phyloP scores from a whole-genome alignment of 1,139 yeast genomes.

The Starmera stellimalicola region DNA sequence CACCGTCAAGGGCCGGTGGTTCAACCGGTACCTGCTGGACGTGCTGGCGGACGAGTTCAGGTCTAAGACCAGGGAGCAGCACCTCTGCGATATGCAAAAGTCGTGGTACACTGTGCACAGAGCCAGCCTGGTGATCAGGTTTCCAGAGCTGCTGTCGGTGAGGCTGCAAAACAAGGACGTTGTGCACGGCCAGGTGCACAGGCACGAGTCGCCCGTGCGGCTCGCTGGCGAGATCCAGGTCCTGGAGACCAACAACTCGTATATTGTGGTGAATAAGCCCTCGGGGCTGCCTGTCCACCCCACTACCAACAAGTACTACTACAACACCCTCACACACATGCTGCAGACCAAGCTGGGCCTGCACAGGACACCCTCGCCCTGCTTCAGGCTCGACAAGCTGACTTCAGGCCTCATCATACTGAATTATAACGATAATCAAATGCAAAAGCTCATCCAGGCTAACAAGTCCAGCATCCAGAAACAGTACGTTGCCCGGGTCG shows the following conservation, averaged over 20 bases:
- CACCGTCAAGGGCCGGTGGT: not conserved
- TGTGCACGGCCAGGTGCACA: constrained; percentile 38
- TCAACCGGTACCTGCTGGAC: not conserved
- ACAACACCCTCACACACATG: constrained; percentile 55
- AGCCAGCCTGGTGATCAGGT: constrained; percentile 4
- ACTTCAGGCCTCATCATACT: constrained; percentile 68
- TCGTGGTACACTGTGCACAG: constrained; percentile 6
- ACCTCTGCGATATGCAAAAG: not conserved
- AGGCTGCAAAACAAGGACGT: constrained; percentile 38
- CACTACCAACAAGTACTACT: constrained; percentile 47
- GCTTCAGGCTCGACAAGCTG: constrained; percentile 63
- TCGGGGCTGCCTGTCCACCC: constrained; percentile 79
- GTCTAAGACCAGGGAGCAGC: not conserved
- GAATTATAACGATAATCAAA: constrained; percentile 32
- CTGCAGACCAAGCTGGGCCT: constrained; percentile 32
- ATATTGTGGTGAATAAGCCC: constrained; percentile 64
- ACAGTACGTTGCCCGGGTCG: constrained; percentile 51
- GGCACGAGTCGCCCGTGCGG: constrained; percentile 51
- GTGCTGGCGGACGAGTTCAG: not conserved
- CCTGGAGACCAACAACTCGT: constrained; percentile 26
- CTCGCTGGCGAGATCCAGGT: constrained; percentile 27
- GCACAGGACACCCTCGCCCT: constrained; percentile 35
- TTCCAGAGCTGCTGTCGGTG: constrained; percentile 14
- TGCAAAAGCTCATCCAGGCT: constrained; percentile 37
- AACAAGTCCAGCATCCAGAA: constrained; percentile 32